Conservation (phyloP, 1,139 yeast species). For the Scheffersomyces parashehatae region DNA sequence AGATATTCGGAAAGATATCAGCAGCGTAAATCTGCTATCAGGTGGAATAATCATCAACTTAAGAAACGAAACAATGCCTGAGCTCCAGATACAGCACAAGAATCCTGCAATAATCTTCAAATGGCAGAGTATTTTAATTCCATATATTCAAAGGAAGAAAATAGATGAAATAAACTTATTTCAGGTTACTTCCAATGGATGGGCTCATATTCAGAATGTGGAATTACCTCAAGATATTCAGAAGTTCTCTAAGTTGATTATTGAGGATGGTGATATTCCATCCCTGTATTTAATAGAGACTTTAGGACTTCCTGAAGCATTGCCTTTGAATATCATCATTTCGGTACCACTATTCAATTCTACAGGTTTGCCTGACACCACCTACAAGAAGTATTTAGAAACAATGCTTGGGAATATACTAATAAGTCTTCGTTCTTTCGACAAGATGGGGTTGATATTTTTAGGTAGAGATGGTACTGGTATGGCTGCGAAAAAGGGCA, state of each 20-base stretch:
- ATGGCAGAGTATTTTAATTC: constrained; percentile 37
- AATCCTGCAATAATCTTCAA: constrained; percentile 39
- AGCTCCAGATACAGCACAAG: constrained; percentile 38
- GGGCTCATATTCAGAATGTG: constrained; percentile 35
- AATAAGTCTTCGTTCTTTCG: constrained; percentile 36
- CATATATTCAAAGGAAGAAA: constrained; percentile 12
- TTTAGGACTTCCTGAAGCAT: constrained; percentile 34
- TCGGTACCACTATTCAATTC: constrained; percentile 45
- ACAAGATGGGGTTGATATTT: constrained; percentile 55
- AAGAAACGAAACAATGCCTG: constrained; percentile 44
- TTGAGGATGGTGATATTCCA: constrained; percentile 41
- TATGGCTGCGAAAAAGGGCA: constrained; percentile 37
- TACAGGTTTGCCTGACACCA: constrained; percentile 28
- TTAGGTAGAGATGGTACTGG: constrained; percentile 49
- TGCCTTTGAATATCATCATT: constrained; percentile 50
- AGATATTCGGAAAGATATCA: constrained; percentile 33
- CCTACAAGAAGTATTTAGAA: constrained; percentile 31
- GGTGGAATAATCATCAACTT: constrained; percentile 37
- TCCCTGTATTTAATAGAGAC: constrained; percentile 30
- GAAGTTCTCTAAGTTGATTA: constrained; percentile 34
- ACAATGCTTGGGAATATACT: constrained; percentile 27
- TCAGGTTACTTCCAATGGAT: constrained; percentile 54
- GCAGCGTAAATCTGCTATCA: constrained; percentile 23
- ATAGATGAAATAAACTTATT: constrained; percentile 32
- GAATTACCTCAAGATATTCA: constrained; percentile 42